These are phyloP conservation scores for Tuber melanosporum DNA, from an alignment of 495 filamentous ascomycete genomes.

Conservation along the genomic window DNA sequence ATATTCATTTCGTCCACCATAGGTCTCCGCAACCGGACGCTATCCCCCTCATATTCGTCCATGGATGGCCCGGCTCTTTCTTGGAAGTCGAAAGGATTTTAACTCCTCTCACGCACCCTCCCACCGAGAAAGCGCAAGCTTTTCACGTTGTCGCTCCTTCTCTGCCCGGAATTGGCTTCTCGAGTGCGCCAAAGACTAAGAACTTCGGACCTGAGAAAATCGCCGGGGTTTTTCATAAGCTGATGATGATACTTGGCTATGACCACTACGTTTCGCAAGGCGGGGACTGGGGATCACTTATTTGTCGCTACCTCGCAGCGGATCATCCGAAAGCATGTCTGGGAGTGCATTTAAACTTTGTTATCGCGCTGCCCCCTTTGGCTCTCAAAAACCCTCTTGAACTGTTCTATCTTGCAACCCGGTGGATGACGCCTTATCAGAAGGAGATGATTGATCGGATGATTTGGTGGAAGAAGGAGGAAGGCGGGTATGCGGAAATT, in stretches of 20 bases:
- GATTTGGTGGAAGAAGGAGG: conserved; percentile 21
- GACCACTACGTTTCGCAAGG: conserved; percentile 59
- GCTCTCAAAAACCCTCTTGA: conserved; percentile 23
- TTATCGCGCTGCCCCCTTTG: conserved; percentile 43
- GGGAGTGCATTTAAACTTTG: conserved; percentile 62
- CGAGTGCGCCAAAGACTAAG: conserved; percentile 50
- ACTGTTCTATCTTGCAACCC: conserved; percentile 12
- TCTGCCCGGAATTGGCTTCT: conserved; percentile 68
- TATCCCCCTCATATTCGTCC: conserved; percentile 57
- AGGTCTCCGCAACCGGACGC: conserved; percentile 48
- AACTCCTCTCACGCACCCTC: conserved; percentile 50
- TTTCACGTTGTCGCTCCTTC: conserved; percentile 68
- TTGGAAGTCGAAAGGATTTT: conserved; percentile 61
- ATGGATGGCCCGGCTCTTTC: conserved; percentile 65
- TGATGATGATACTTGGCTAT: conserved; percentile 67
- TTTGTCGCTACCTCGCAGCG: conserved; percentile 54
- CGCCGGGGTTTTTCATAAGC: conserved; percentile 54
- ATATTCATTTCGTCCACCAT: conserved; percentile 56
- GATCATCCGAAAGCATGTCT: conserved; percentile 54
- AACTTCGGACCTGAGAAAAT: conserved; percentile 57
- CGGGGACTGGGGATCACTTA: conserved; percentile 62
- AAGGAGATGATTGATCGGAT: conserved; percentile 21
- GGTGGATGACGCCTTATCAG: conserved; percentile 42
- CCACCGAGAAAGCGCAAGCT: conserved; percentile 47
- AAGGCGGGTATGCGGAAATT: conserved; percentile 18